These are phyloP conservation scores for Parastagonospora avenae DNA, from an alignment of 2,329 filamentous ascomycete species.

Conservation along the genomic window DNA sequence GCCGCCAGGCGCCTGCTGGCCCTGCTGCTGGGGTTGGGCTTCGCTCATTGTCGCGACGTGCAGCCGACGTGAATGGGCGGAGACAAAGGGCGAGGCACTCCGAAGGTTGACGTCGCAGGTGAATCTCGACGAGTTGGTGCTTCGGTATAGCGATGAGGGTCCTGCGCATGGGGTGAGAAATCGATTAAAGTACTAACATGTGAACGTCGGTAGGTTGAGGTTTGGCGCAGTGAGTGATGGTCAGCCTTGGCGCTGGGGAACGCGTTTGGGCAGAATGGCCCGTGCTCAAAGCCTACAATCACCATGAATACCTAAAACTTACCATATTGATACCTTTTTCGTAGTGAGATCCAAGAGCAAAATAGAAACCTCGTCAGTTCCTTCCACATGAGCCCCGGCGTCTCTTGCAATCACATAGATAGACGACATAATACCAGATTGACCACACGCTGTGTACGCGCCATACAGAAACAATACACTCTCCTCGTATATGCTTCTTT, in stretches of 20 bases:
- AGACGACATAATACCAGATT: too few species aligned
- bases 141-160: constrained; percentile 1
- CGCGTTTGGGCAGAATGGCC: constrained; percentile 5
- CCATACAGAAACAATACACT: too few species aligned
- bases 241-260: constrained; percentile 13
- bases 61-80: constrained; percentile 14
- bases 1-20: constrained; percentile 25
- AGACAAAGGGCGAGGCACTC: constrained; percentile 1
- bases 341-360: too few species aligned
- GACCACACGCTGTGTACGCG: too few species aligned
- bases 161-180: background rate
- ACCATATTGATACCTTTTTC: too few species aligned
- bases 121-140: background rate
- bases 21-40: constrained; percentile 33
- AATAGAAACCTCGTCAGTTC: too few species aligned
- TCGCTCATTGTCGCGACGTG: constrained; percentile 38
- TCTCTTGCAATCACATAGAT: too few species aligned
- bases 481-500: too few species aligned
- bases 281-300: background rate
- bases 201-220: constrained; percentile 14
- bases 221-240: constrained; percentile 8
- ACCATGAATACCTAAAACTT: too few species aligned
- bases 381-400: too few species aligned
- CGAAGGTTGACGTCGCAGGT: background rate
- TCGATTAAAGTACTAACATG: background rate